These are phyloP conservation scores for Paulownia fortunei DNA, from an alignment of 257 asterid genomes.

Conservation along the genomic window DNA sequence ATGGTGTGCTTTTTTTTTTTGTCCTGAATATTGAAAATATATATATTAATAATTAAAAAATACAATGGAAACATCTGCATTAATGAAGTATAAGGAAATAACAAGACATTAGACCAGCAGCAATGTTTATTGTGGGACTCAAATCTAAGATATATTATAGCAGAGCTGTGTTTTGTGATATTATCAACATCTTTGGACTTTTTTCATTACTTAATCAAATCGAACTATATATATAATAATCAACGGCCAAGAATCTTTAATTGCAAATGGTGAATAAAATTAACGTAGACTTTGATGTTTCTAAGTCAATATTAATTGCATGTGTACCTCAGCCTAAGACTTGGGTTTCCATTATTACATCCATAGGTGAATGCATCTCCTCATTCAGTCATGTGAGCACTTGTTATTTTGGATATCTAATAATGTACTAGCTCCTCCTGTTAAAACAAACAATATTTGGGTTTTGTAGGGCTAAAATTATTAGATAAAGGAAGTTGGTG, in stretches of 20 bases:
- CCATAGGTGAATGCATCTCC: conserved; percentile 17
- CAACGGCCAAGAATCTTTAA: conserved; percentile 19
- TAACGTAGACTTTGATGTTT: conserved; percentile 36
- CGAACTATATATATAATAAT: not conserved
- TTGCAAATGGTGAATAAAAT: conserved; percentile 29
- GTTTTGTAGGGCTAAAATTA: too few relatives aligned
- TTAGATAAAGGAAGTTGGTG: too few relatives aligned
- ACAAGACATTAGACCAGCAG: too few relatives aligned
- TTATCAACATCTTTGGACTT: not conserved
- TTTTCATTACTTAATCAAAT: conserved; percentile 13
- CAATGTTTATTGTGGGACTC: too few relatives aligned
- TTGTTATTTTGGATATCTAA: not conserved
- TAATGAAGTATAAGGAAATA: too few relatives aligned
- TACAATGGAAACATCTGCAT: too few relatives aligned
- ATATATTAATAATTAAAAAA: not conserved
- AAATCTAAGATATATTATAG: too few relatives aligned
- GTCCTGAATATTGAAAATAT: too few relatives aligned
- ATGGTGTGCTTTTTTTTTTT: not conserved
- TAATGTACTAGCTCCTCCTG: too few relatives aligned
- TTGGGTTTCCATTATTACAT: conserved; percentile 31
- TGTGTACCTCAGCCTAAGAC: not conserved
- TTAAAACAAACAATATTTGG: too few relatives aligned
- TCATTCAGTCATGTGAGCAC: conserved; percentile 18
- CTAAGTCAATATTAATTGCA: conserved; percentile 40
- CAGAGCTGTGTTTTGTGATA: not conserved